phyloP scores from a whole-genome alignment of 768 basidiomycete genomes.

The Vararia minispora region DNA sequence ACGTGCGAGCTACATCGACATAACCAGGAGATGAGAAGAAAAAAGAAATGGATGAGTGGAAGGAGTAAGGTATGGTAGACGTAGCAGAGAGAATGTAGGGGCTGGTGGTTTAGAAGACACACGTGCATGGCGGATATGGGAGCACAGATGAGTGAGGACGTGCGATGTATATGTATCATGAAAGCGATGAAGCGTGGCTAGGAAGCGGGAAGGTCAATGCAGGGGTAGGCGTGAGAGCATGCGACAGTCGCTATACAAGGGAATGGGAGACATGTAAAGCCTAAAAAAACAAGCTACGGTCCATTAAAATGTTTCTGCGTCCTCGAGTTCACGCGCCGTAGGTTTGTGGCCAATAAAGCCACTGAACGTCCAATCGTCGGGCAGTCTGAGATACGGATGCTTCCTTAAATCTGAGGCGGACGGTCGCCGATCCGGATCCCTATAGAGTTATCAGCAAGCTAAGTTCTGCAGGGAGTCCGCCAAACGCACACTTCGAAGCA shows the following conservation, averaged over 20 bases:
- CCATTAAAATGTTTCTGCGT: conserved; percentile 1
- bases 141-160: no score
- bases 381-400: conserved; percentile 69
- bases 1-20: conserved; percentile 10
- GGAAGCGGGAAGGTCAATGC: conserved; percentile 2
- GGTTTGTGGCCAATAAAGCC: conserved; percentile 33
- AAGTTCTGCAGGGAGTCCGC: not conserved
- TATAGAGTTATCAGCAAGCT: conserved; percentile 18
- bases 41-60: conserved; percentile 12
- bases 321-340: no score
- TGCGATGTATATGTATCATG: conserved; percentile 11
- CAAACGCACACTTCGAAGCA: conserved; percentile 79
- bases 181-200: conserved; percentile 2
- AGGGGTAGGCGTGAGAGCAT: no score
- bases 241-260: no score
- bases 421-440: conserved; percentile 78
- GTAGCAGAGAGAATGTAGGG: no score
- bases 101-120: no score
- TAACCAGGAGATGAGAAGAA: conserved; percentile 8
- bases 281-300: not conserved
- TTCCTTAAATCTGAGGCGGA: conserved; percentile 65
- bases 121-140: no score
- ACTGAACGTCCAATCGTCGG: conserved; percentile 66
- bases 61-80: conserved; percentile 1
- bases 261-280: not conserved